These are phyloP conservation scores for Sabuloglossum arenarium DNA, from an alignment of 495 filamentous ascomycete genomes.

Conservation along the genomic window DNA sequence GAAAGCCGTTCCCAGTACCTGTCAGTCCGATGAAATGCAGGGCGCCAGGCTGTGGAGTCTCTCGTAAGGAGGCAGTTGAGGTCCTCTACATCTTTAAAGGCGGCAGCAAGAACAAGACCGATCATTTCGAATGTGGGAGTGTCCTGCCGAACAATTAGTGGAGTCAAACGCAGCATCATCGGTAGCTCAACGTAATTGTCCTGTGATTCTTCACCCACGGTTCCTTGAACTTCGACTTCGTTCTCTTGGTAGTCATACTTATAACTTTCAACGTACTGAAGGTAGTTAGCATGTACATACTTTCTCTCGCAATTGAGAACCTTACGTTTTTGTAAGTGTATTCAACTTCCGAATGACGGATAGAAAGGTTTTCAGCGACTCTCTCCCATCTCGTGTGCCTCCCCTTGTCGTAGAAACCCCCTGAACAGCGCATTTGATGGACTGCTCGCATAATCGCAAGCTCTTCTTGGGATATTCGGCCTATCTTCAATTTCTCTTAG, in stretches of 20 bases:
- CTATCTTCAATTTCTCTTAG: background rate
- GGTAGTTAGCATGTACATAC: background rate
- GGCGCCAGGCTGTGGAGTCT: background rate
- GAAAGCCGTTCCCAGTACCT: background rate
- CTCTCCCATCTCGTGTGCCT: background rate
- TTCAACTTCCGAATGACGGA: background rate
- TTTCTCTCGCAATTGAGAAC: background rate
- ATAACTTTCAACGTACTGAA: background rate
- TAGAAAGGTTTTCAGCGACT: background rate
- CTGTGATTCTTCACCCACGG: background rate
- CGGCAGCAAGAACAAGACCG: background rate
- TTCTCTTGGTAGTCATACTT: background rate
- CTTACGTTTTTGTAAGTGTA: background rate
- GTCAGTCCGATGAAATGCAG: background rate
- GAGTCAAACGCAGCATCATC: background rate
- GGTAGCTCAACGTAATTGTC: background rate
- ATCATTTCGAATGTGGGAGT: background rate
- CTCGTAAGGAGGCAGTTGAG: background rate
- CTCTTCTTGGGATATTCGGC: background rate
- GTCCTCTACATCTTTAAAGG: background rate
- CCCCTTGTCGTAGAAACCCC: background rate
- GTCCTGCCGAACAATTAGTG: background rate
- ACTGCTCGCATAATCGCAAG: background rate
- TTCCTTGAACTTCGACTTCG: background rate
- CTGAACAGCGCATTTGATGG: background rate